Evolutionary conservation across 129 eudicot species (phyloP), one percentile per base, ranked within the genome.

Genomic region (Tagetes patula): DNA sequence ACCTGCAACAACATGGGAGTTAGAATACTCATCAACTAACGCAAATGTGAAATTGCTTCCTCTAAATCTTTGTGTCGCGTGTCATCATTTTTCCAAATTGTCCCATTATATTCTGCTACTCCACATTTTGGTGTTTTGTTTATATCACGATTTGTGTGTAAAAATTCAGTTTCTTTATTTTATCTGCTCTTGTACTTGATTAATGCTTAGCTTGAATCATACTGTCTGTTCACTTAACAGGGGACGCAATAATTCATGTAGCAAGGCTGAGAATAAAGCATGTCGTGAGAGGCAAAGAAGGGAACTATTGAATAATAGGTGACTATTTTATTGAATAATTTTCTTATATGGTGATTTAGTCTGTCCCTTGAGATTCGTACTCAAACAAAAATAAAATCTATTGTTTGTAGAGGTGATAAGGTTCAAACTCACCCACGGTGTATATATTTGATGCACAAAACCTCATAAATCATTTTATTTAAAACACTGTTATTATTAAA

Each of bases 251-350:
- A 87, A 73, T 38, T 69, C 87, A 38, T 82, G 88, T 79, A 70
- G 82, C 80, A 85, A 75, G 77, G 80, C 81, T 1, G 84, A 82
- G 78, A 82, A 75, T 41, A 92, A 92, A 84, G 95, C 98, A 64
- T 89, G 95, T 42, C 96, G 98, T 64, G 98, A 92, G 85, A 89
- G 87, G 72, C 82, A 79, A 75, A 77, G 98, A 53, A 87, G 98
- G 75, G 98, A 87, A 79, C 85, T 77, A 60, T 55, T 92, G 87
- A 92, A 89, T 72, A 91, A 89, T 71, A 92, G 92, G 98, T 83
- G 68, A 50, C 79, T 59, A 32, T 32, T 60, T 75, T 74, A 14
- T 50, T 43, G 45, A 43, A 70, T 63, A 3, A 42, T 68, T 56
- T 41, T 10, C 54, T 31, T 49, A 27, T 70, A 10, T 58, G 13